phyloP scores from a whole-genome alignment of 805 yeast genomes.

The Schwanniomyces sp. region DNA sequence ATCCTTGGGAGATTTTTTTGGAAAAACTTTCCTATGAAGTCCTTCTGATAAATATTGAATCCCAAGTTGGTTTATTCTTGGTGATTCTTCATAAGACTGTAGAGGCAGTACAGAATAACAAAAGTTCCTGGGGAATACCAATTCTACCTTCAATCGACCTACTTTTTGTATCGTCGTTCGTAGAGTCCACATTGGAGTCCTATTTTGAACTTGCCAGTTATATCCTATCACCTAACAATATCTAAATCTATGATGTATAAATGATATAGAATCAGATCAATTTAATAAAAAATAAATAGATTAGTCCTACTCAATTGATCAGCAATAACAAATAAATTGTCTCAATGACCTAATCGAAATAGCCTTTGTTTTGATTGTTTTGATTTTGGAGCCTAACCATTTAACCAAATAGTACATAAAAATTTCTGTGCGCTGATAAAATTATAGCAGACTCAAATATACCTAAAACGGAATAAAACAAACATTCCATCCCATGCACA shows the following conservation, averaged over 20 bases:
- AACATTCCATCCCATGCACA: conserved; percentile 1
- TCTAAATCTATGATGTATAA: neutral
- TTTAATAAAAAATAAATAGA: neutral
- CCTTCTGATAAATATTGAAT: conserved; percentile 69
- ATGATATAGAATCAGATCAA: neutral
- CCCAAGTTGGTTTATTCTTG: conserved; percentile 73
- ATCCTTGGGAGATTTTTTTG: conserved; percentile 26
- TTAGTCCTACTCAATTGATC: too few relatives aligned
- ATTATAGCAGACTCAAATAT: neutral
- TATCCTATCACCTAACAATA: neutral
- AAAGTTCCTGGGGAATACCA: neutral
- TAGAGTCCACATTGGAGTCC: neutral
- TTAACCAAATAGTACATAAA: neutral
- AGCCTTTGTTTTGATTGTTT: neutral
- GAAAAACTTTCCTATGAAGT: conserved; percentile 64
- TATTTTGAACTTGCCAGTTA: neutral
- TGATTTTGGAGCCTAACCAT: neutral
- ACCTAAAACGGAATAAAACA: neutral
- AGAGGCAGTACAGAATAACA: neutral
- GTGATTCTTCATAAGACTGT: conserved; percentile 30
- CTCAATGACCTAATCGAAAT: neutral
- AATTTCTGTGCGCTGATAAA: neutral
- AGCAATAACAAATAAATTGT: neutral
- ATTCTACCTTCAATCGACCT: neutral
- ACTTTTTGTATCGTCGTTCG: neutral